Conservation (phyloP, 2,329 filamentous ascomycete species). For the Epichloe gansuensis region DNA sequence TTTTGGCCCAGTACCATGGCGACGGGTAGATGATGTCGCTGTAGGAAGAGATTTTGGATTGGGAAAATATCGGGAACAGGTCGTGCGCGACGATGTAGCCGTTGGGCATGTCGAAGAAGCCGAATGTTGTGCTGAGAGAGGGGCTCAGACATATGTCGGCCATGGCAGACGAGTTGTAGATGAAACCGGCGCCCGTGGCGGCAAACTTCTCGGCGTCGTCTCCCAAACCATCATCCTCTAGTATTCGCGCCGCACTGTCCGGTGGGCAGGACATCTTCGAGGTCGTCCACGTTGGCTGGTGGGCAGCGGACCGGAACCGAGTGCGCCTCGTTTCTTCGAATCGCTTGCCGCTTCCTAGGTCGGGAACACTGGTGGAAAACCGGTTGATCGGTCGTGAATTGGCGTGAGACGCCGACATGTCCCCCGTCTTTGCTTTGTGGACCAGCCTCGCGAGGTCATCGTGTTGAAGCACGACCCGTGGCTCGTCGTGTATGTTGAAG, state of each 20-base stretch:
- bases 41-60: constrained; percentile 86
- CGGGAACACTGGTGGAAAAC: background rate
- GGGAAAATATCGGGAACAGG: constrained; percentile 86
- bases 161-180: constrained; percentile 80
- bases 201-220: constrained; percentile 61
- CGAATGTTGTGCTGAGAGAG: constrained; percentile 62
- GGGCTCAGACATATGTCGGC: constrained; percentile 84
- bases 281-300: constrained; percentile 82
- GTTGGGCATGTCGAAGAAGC: constrained; percentile 91
- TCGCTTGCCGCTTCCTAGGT: constrained; percentile 49
- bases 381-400: constrained; percentile 31
- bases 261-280: constrained; percentile 76
- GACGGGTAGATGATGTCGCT: constrained; percentile 92
- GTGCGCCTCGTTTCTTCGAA: constrained; percentile 71
- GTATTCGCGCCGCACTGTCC: constrained; percentile 60
- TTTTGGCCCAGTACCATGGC: constrained; percentile 91
- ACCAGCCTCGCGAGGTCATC: constrained; percentile 69
- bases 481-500: constrained; percentile 93
- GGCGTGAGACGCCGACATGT: constrained; percentile 44
- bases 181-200: constrained; percentile 63
- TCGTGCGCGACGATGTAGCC: constrained; percentile 82
- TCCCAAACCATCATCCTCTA: constrained; percentile 46
- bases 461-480: constrained; percentile 72
- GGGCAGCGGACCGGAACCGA: constrained; percentile 77
- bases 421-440: constrained; percentile 46